phyloP scores from a whole-genome alignment of 2,329 filamentous ascomycete genomes.

The Metarhizium anisopliae region DNA sequence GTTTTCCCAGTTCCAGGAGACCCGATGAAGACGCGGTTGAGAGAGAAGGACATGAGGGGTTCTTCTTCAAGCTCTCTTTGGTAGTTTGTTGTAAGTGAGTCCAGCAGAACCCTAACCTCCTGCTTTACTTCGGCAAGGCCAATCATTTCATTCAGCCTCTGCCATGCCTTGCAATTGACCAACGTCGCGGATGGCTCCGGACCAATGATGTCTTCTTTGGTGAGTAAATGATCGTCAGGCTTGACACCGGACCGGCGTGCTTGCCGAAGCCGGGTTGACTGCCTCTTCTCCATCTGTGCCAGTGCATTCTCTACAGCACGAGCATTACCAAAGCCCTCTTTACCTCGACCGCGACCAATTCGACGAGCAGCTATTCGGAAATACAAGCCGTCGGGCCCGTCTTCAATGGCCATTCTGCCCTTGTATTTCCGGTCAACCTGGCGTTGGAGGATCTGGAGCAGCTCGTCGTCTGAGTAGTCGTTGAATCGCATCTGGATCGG shows the following conservation, averaged over 20 bases:
- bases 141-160: slow-evolving; percentile 45
- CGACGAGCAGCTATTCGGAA: slow-evolving; percentile 53
- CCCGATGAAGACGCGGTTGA: slow-evolving; percentile 64
- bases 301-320: slow-evolving; percentile 57
- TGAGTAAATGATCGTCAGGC: slow-evolving; percentile 51
- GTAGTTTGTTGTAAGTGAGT: slow-evolving; percentile 56
- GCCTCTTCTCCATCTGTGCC: slow-evolving; percentile 43
- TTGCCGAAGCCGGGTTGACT: slow-evolving; percentile 43
- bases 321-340: slow-evolving; percentile 65
- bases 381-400: slow-evolving; percentile 50
- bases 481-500: slow-evolving; percentile 56
- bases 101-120: slow-evolving; percentile 47
- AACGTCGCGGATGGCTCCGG: slow-evolving; percentile 52
- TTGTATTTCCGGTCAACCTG: slow-evolving; percentile 46
- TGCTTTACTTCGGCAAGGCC: slow-evolving; percentile 56
- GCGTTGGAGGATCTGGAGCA: slow-evolving; percentile 50
- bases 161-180: slow-evolving; percentile 44
- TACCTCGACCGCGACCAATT: slow-evolving; percentile 52
- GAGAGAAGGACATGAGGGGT: slow-evolving; percentile 45
- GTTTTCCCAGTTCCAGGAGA: slow-evolving; percentile 71
- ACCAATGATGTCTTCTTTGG: slow-evolving; percentile 62
- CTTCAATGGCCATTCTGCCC: slow-evolving; percentile 49
- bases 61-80: slow-evolving; percentile 54
- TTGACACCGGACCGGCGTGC: slow-evolving; percentile 30
- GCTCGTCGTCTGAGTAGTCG: slow-evolving; percentile 59